phyloP scores from a whole-genome alignment of 1,284 basidiomycete genomes.

The Anthracocystis panici-leucophaei region DNA sequence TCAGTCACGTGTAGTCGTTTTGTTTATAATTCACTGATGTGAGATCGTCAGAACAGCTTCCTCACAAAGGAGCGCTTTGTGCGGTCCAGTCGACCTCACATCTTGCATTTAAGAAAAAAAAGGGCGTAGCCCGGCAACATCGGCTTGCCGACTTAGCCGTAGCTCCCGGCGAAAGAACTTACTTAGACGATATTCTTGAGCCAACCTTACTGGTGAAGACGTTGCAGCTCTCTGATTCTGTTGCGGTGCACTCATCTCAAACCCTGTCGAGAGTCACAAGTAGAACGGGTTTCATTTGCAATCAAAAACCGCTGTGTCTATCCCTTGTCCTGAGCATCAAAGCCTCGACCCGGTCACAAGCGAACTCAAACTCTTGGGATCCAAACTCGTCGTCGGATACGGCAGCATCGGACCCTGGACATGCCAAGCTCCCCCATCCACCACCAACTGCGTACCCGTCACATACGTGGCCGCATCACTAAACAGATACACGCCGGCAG shows the following conservation, averaged over 20 bases:
- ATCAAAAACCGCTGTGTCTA: background rate
- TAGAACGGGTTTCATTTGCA: background rate
- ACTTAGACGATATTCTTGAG: too few relatives aligned
- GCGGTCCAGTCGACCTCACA: background rate
- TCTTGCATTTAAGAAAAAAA: too few relatives aligned
- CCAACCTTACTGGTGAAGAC: too few relatives aligned
- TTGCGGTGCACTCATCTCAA: too few relatives aligned
- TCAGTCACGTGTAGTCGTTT: constrained; percentile 6
- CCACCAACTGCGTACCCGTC: constrained; percentile 74
- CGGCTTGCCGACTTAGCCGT: background rate
- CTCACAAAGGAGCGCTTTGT: background rate
- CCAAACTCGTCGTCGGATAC: constrained; percentile 61
- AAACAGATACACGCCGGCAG: constrained; percentile 86
- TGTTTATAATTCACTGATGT: background rate
- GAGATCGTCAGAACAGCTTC: background rate
- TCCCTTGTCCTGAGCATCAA: background rate
- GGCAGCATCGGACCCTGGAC: constrained; percentile 61
- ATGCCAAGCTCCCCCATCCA: constrained; percentile 60
- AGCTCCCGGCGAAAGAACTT: too few relatives aligned
- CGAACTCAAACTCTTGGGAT: constrained; percentile 53
- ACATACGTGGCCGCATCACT: constrained; percentile 86
- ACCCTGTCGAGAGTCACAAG: too few relatives aligned
- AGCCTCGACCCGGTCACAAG: constrained; percentile 54
- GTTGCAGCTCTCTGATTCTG: too few relatives aligned
- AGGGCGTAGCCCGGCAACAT: background rate